Base-by-base conservation (phyloP, 495 filamentous ascomycete species). In the Astrocystis sublimbata region DNA sequence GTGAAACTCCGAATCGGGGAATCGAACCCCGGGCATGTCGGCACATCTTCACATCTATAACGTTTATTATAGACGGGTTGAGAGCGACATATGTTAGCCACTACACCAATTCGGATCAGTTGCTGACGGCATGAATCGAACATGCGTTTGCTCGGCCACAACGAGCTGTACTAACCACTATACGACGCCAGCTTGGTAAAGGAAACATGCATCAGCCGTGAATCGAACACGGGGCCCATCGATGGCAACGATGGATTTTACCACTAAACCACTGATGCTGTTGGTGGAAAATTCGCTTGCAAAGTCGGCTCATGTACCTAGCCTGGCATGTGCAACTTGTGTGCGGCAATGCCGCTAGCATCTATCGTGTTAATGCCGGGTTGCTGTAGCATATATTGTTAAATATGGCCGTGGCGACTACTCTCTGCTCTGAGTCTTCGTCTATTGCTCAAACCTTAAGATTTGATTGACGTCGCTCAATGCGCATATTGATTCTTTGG, bases 181-280 rank as follows among this genome's bases (percentile, higher is more conserved):
- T 47, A 47, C 43, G 43, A 47, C 28, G 43, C 43, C 43, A 47
- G 43, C 43, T 28, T 8, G 42, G 21, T 45, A 21, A 13, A 45
- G 24, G 19, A 45, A 13, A 12, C 21, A 69, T 76, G 75, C 75
- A 71, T 73, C 70, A 76, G 74, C 75, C 75, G 75, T 71, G 76
- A 78, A 78, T 78, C 76, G 76, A 79, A 79, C 76, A 70, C 76
- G 76, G 76, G 76, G 76, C 76, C 74, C 76, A 78, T 79, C 76
- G 76, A 79, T 79, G 76, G 76, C 76, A 79, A 79, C 76, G 76
- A 79, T 78, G 76, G 74, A 78, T 79, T 79, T 78, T 79, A 79
- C 76, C 76, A 79, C 76, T 79, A 79, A 78, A 78, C 75, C 76
- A 78, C 76, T 76, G 71, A 73, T 72, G 70, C 69, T 46, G 43